Percentiles rank a stretch among this genome's conserved stretches.
Conservation (phyloP, 2,329 filamentous ascomycete genomes). For the Penicillium sclerotigenum region DNA sequence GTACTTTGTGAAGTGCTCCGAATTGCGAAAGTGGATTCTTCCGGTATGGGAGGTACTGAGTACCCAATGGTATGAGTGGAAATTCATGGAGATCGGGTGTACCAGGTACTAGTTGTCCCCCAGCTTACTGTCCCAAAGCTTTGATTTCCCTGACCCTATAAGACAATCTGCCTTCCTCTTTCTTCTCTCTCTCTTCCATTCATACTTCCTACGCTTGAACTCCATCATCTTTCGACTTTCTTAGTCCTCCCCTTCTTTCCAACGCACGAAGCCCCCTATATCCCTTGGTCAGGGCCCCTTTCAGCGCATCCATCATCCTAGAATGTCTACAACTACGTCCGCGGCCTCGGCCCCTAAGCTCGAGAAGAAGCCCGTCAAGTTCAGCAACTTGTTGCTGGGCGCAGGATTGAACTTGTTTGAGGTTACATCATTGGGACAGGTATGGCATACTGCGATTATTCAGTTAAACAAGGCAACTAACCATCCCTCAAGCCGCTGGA, state of each 20-base stretch:
- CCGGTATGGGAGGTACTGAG: slow-evolving; percentile 25
- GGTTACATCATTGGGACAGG: slow-evolving; percentile 67
- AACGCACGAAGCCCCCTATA: slow-evolving; percentile 78
- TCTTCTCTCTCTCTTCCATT: slow-evolving; percentile 14
- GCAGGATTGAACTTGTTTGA: slow-evolving; percentile 96
- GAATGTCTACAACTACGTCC: slow-evolving; percentile 52
- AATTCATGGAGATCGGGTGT: slow-evolving; percentile 3
- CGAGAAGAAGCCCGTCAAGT: slow-evolving; percentile 99
- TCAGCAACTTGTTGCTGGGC: slow-evolving; percentile 95
- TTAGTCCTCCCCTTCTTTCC: slow-evolving; percentile 26
- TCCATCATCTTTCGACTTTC: slow-evolving; percentile 14
- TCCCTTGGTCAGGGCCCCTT: slow-evolving; percentile 98
- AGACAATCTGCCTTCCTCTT: slow-evolving; percentile 16
- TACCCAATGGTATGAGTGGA: slow-evolving; percentile 24
- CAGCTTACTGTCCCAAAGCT: slow-evolving; percentile 13
- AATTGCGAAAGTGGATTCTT: slow-evolving; percentile 1
- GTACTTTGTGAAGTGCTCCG: background rate
- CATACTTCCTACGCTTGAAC: slow-evolving; percentile 12
- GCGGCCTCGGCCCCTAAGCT: slow-evolving; percentile 56
- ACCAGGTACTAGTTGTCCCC: slow-evolving; percentile 7
- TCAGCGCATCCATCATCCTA: slow-evolving; percentile 56
- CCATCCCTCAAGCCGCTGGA: slow-evolving; percentile 75
- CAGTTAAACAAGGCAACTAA: background rate
- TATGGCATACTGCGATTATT: slow-evolving; percentile 29
- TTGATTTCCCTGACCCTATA: slow-evolving; percentile 19